A percentile compares a stretch with the other conserved stretches of the same genome.
phyloP scores from a whole-genome alignment of 176 grass and related monocot genomes.

The Saccharum officinarum region DNA sequence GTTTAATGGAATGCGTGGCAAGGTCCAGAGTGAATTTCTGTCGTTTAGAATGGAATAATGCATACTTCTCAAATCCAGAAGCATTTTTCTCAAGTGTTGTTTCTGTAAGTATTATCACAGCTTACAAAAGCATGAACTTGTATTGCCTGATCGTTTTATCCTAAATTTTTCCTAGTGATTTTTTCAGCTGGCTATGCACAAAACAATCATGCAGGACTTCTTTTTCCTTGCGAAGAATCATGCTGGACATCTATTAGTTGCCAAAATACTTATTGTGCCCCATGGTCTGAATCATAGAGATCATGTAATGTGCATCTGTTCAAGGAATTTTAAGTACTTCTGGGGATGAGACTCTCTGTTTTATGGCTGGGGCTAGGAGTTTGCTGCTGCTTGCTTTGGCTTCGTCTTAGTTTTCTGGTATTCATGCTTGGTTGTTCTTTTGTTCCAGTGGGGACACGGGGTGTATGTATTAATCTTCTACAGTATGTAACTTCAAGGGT shows the following conservation, averaged over 20 bases:
- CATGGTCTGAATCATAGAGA: not conserved
- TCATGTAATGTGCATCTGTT: not conserved
- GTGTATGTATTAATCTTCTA: no score
- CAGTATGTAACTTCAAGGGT: not conserved
- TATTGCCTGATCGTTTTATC: not conserved
- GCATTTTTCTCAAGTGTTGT: conserved; percentile 4
- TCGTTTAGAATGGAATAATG: not conserved
- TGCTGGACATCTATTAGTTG: not conserved
- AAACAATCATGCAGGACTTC: not conserved
- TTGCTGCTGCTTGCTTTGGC: not conserved
- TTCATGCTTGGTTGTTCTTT: not conserved
- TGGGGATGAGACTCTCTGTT: not conserved
- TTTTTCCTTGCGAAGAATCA: not conserved
- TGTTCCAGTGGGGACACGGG: not conserved
- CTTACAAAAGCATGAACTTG: not conserved
- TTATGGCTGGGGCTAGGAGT: not conserved
- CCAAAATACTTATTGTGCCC: not conserved
- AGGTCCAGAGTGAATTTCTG: not conserved
- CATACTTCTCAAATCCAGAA: conserved; percentile 3
- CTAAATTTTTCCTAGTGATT: not conserved
- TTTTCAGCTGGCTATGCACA: not conserved
- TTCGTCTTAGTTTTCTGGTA: not conserved
- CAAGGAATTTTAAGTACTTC: not conserved
- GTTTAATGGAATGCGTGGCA: not conserved
- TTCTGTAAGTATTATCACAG: not conserved